Evolutionary conservation across 1,284 basidiomycete species (phyloP).

Genomic region (Afroboletus lepidellus): DNA sequence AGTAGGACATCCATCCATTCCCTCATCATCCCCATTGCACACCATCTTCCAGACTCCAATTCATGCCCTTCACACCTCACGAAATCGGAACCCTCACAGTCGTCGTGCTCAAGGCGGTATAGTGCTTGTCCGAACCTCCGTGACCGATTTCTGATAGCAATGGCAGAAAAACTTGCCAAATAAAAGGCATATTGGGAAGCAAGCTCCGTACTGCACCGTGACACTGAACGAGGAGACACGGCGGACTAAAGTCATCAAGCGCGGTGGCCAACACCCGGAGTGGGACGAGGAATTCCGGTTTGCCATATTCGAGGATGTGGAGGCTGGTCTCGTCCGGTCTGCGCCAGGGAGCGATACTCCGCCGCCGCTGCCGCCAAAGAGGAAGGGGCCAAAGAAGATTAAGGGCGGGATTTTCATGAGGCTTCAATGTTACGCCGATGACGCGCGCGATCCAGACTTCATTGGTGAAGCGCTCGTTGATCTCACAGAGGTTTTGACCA

Average conservation of each 20-base stretch:
- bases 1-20: slow-evolving; percentile 15
- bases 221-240: slow-evolving; percentile 78
- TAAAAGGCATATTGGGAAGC: slow-evolving; percentile 94
- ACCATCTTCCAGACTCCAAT: slow-evolving; percentile 7
- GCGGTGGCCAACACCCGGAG: slow-evolving; percentile 96
- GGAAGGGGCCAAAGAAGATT: slow-evolving; percentile 53
- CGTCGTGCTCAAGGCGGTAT: slow-evolving; percentile 92
- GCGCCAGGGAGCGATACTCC: slow-evolving; percentile 52
- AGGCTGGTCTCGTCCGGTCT: slow-evolving; percentile 58
- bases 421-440: slow-evolving; percentile 91
- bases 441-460: slow-evolving; percentile 91
- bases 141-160: slow-evolving; percentile 19
- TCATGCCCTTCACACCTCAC: slow-evolving; percentile 58
- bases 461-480: slow-evolving; percentile 92
- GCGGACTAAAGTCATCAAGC: slow-evolving; percentile 88
- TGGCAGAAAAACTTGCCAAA: slow-evolving; percentile 87
- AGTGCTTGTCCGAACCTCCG: slow-evolving; percentile 35
- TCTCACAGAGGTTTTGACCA: slow-evolving; percentile 86
- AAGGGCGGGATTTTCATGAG: slow-evolving; percentile 78
- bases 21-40: slow-evolving; percentile 4
- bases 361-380: slow-evolving; percentile 62
- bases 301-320: slow-evolving; percentile 79
- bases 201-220: slow-evolving; percentile 93
- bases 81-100: slow-evolving; percentile 94
- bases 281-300: slow-evolving; percentile 99